Evolutionary conservation across 768 basidiomycete genomes (phyloP).

Genomic region (Crepidotus variabilis): DNA sequence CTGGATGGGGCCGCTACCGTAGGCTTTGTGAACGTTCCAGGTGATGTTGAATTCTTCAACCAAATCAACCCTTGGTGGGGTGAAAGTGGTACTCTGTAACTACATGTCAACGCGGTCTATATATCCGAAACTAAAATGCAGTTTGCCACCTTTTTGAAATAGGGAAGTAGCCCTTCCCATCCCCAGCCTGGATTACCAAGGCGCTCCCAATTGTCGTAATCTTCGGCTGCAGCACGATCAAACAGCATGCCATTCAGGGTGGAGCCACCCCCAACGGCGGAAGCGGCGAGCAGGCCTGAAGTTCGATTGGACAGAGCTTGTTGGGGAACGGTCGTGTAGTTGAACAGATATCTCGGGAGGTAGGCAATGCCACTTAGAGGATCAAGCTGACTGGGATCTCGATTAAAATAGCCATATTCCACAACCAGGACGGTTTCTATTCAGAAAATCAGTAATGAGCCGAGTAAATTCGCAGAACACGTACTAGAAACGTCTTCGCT

Average conservation of each 20-base stretch:
- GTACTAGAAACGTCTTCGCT: constrained; percentile 9
- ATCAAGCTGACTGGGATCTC: constrained; percentile 2
- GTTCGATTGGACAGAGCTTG: neutral
- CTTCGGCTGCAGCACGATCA: constrained; percentile 7
- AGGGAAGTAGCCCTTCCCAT: constrained; percentile 3
- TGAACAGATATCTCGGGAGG: constrained; percentile 1
- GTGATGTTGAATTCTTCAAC: constrained; percentile 10
- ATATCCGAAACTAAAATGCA: neutral
- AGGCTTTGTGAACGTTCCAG: constrained; percentile 9
- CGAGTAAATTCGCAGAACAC: neutral
- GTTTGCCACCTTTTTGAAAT: constrained; percentile 8
- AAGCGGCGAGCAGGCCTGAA: constrained; percentile 5
- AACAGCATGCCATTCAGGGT: constrained; percentile 13
- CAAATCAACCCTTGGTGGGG: constrained; percentile 8
- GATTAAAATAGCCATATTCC: constrained; percentile 8
- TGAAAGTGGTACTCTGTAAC: constrained; percentile 7
- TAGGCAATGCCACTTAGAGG: constrained; percentile 4
- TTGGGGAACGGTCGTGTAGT: neutral
- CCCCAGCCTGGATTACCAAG: constrained; percentile 12
- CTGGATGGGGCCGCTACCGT: constrained; percentile 10
- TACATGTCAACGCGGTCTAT: too few species aligned
- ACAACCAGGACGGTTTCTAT: constrained; percentile 1
- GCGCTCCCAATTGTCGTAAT: constrained; percentile 13
- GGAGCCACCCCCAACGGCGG: constrained; percentile 11
- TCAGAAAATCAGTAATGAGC: neutral